phyloP scores from a whole-genome alignment of 192 early-diverging fungal species.

The Pilaira anomala region DNA sequence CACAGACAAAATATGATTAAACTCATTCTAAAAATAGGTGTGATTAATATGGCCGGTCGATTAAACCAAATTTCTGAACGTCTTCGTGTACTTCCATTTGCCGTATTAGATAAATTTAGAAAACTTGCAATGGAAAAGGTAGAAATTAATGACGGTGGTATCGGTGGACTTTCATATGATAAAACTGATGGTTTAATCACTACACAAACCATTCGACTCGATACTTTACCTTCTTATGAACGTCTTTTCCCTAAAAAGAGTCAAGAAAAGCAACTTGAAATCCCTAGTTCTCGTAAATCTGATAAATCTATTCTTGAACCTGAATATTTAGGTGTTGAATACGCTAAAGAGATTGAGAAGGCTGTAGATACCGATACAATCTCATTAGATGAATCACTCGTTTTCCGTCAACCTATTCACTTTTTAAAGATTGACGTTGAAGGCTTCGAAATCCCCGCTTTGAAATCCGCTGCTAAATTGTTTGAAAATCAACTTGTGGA shows the following conservation, averaged over 20 bases:
- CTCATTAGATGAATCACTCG: not conserved
- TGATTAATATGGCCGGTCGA: slow-evolving; percentile 32
- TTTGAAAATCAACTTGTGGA: slow-evolving; percentile 29
- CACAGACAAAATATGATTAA: not conserved
- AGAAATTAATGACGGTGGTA: slow-evolving; percentile 31
- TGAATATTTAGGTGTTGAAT: slow-evolving; percentile 29
- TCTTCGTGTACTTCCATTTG: slow-evolving; percentile 35
- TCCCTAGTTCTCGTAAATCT: not conserved
- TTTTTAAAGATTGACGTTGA: slow-evolving; percentile 41
- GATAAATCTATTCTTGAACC: slow-evolving; percentile 7
- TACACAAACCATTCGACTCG: slow-evolving; percentile 38
- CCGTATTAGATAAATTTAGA: slow-evolving; percentile 31
- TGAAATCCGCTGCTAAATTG: slow-evolving; percentile 26
- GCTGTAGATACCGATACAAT: not conserved
- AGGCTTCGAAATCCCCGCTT: slow-evolving; percentile 34
- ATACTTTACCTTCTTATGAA: slow-evolving; percentile 25
- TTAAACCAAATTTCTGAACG: slow-evolving; percentile 25
- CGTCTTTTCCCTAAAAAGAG: slow-evolving; percentile 20
- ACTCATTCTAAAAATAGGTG: slow-evolving; percentile 11
- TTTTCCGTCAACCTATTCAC: slow-evolving; percentile 31
- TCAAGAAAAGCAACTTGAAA: not conserved
- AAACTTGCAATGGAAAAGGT: slow-evolving; percentile 29
- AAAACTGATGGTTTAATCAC: slow-evolving; percentile 6
- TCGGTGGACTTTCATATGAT: slow-evolving; percentile 23
- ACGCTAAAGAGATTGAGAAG: slow-evolving; percentile 17